Percentiles rank a stretch among this genome's conserved stretches.
Conservation (phyloP, 2,329 filamentous ascomycete genomes). For the Alternaria arbusti region DNA sequence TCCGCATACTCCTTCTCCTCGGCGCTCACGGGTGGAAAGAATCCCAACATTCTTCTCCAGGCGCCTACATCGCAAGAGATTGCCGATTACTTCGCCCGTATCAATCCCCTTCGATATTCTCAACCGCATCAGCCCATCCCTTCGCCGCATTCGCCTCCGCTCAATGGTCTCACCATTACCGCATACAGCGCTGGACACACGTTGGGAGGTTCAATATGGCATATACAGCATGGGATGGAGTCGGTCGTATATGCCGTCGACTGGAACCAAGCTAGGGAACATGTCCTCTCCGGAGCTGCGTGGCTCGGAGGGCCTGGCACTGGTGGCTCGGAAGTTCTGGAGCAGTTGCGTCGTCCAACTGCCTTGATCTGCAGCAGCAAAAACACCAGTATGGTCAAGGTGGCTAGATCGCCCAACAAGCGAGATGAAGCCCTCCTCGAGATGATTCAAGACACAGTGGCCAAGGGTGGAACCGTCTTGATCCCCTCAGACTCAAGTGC, state of each 20-base stretch:
- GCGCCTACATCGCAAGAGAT: slow-evolving; percentile 88
- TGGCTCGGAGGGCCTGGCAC: slow-evolving; percentile 85
- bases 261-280: slow-evolving; percentile 97
- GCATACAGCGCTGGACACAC: slow-evolving; percentile 97
- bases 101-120: slow-evolving; percentile 94
- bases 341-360: slow-evolving; percentile 90
- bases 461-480: slow-evolving; percentile 85
- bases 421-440: slow-evolving; percentile 85
- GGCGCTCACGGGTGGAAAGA: slow-evolving; percentile 57
- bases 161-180: slow-evolving; percentile 91
- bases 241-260: slow-evolving; percentile 97
- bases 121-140: slow-evolving; percentile 90
- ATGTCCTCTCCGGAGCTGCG: slow-evolving; percentile 89
- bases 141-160: slow-evolving; percentile 84
- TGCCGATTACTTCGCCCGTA: slow-evolving; percentile 85
- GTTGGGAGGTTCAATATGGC: slow-evolving; percentile 97
- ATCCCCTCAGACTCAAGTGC: slow-evolving; percentile 96
- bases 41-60: slow-evolving; percentile 63
- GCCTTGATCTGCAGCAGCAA: slow-evolving; percentile 91
- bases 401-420: slow-evolving; percentile 75
- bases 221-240: slow-evolving; percentile 94
- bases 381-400: slow-evolving; percentile 74
- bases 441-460: slow-evolving; percentile 78
- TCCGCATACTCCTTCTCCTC: slow-evolving; percentile 58
- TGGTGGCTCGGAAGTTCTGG: slow-evolving; percentile 87